phyloP scores from a whole-genome alignment of 768 basidiomycete species.

The Infundibulicybe gibba region DNA sequence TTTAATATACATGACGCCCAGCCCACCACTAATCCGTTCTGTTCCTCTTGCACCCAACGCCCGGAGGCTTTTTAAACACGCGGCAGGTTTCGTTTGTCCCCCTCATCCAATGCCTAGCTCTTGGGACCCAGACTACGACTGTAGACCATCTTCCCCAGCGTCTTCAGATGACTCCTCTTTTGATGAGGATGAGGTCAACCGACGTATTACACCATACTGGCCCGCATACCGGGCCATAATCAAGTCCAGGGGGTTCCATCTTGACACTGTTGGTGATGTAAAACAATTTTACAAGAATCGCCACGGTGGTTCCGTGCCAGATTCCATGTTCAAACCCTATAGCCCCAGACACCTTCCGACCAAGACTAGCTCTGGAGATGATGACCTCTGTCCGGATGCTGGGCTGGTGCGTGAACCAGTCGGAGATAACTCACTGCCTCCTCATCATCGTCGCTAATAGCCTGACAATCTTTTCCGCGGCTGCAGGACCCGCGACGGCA shows the following conservation, averaged over 20 bases:
- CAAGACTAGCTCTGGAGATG: slow-evolving; percentile 32
- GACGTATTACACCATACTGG: slow-evolving; percentile 62
- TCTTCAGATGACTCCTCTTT: slow-evolving; percentile 47
- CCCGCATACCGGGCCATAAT: slow-evolving; percentile 46
- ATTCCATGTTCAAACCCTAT: slow-evolving; percentile 11
- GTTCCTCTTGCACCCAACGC: neutral
- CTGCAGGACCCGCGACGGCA: slow-evolving; percentile 43
- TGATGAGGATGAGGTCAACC: slow-evolving; percentile 58
- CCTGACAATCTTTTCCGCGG: slow-evolving; percentile 75
- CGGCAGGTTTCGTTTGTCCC: neutral
- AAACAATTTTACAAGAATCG: slow-evolving; percentile 47
- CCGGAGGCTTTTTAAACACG: neutral
- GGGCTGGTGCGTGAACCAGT: slow-evolving; percentile 51
- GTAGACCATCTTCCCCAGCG: slow-evolving; percentile 32
- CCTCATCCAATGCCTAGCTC: slow-evolving; percentile 10
- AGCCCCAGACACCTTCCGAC: slow-evolving; percentile 5
- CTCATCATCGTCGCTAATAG: slow-evolving; percentile 29
- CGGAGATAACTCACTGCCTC: neutral
- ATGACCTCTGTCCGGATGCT: slow-evolving; percentile 65
- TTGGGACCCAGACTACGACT: slow-evolving; percentile 20
- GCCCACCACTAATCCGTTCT: slow-evolving; percentile 1
- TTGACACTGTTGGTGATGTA: slow-evolving; percentile 70
- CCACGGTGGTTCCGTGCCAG: slow-evolving; percentile 11
- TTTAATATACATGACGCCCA: slow-evolving; percentile 3
- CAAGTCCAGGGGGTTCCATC: slow-evolving; percentile 48